These are phyloP conservation scores for Blastomyces silverae DNA, from an alignment of 2,329 filamentous ascomycete species.

Conservation along the genomic window DNA sequence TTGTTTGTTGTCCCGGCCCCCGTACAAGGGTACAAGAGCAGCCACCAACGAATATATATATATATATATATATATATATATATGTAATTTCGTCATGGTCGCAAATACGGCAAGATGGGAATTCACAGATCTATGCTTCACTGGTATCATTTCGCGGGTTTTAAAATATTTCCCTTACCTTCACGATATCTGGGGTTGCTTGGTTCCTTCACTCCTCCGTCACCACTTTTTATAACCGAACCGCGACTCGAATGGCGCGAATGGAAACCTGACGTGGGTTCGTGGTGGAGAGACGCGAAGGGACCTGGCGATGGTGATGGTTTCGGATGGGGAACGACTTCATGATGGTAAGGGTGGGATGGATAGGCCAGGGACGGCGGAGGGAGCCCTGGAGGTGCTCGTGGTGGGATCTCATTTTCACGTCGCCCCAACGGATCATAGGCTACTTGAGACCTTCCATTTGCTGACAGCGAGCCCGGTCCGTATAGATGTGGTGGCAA, in stretches of 20 bases:
- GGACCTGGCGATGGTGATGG: constrained; percentile 19
- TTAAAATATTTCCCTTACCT: constrained; percentile 24
- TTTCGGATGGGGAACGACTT: constrained; percentile 20
- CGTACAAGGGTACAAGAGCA: neutral
- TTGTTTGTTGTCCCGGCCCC: neutral
- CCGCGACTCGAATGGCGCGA: constrained; percentile 24
- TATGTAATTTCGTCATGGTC: neutral
- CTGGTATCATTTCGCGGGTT: neutral
- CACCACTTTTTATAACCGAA: constrained; percentile 23
- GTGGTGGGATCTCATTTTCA: constrained; percentile 20
- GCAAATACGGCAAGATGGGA: neutral
- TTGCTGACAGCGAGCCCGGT: constrained; percentile 20
- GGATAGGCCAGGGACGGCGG: constrained; percentile 17
- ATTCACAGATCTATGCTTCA: neutral
- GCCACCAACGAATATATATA: neutral
- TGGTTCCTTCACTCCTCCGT: constrained; percentile 21
- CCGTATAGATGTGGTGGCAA: constrained; percentile 26
- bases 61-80: neutral
- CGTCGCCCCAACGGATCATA: constrained; percentile 24
- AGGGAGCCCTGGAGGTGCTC: constrained; percentile 11
- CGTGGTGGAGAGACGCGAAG: constrained; percentile 24
- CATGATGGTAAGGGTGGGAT: constrained; percentile 22
- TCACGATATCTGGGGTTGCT: constrained; percentile 24
- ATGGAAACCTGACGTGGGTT: constrained; percentile 23
- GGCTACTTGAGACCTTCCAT: constrained; percentile 22